Evolutionary conservation across 768 basidiomycete genomes (phyloP), one percentile per base, ranked within the genome.

Genomic region (Gymnopilus junonius): DNA sequence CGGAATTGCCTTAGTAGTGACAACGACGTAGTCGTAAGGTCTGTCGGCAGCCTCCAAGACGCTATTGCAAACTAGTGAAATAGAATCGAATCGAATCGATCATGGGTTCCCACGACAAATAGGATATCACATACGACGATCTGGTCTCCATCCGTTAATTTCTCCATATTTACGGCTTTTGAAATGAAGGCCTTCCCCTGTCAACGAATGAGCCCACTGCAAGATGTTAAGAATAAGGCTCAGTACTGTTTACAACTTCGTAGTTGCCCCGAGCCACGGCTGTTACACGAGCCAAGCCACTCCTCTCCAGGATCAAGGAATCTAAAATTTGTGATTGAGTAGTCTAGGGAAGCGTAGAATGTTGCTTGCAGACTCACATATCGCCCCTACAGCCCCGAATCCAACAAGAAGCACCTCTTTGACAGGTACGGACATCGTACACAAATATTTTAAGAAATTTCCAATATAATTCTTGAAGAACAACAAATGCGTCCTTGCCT

Each of bases 221-320:
- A 4, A 42, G 20, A 11, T n/a, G 37, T 14, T 27, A 48, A 7
- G 56, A 42, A 27, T 21, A 25, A 25, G 31, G 37, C 5, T 31
- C 27, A 32, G 7, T 23, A 86, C 87, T 76, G n/a, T 80, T 77
- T 12, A 87, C 80, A 2, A 78, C 74, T 12, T 86, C 81, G 69
- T 85, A 90, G 62, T 92, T 91, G 55, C 90, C 86, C 59, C 92
- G 75, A 1, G 91, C 92, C 1, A 93, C 88, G 17, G 80, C 87
- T 1, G 92, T 93, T 8, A 94, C 86, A 25, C 84, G 80, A 1
- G 83, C 89, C 31, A 82, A 76, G 11, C 86, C 84, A 67, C 87
- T 85, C 62, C 83, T 76, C 63, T 85, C 79, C 21, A 90, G 75
- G 57, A 89, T 79, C 55, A 83, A 77, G 1, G 87, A 81, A 68